Base-by-base conservation (phyloP, 2,329 filamentous ascomycete species). In the Cytospora piceicola region DNA sequence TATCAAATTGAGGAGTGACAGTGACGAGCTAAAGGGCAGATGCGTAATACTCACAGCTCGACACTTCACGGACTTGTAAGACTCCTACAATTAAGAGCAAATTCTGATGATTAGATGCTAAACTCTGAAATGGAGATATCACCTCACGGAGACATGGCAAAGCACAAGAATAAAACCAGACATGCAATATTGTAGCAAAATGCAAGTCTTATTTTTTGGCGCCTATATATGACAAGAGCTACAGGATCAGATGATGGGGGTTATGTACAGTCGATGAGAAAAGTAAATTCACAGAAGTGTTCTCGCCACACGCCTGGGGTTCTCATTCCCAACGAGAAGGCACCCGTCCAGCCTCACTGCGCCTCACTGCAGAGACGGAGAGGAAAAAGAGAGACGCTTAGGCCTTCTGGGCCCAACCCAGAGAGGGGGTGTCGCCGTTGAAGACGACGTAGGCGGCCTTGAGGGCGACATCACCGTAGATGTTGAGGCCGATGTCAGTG, bases 391-490 rank as follows among this genome's bases (percentile, higher is more conserved):
- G 32, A 36, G n/a, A n/a, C 46, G 11, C 5, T 49, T 49, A 49
- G 46, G n/a, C 46, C 46, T 49, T 49, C 46, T 49, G 46, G n/a
- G 46, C 46, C 46, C 46, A 49, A 12, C 46, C 46, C n/a, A 49
- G 46, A 24, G 46, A 49, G n/a, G 46, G 46, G 46, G 46, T 78
- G 4, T 79, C 76, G 3, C 78, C 75, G 71, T 89, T 83, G 70
- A 89, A 90, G 42, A 91, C 83, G 39, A 87, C 86, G 71, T 88
- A 91, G 73, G 89, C 85, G 70, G 82, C 82, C 84, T 91, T 91
- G 63, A 91, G 80, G 79, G 91, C 90, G 69, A 89, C 81, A 70
- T 91, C 88, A 14, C 89, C 89, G 68, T 90, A 88, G 72, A 92
- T 91, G 66, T 81, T 83, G 73, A 89, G 81, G 7, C 82, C 82